Conservation (phyloP, 2,329 filamentous ascomycete species). For the Aureobasidium pullulans region DNA sequence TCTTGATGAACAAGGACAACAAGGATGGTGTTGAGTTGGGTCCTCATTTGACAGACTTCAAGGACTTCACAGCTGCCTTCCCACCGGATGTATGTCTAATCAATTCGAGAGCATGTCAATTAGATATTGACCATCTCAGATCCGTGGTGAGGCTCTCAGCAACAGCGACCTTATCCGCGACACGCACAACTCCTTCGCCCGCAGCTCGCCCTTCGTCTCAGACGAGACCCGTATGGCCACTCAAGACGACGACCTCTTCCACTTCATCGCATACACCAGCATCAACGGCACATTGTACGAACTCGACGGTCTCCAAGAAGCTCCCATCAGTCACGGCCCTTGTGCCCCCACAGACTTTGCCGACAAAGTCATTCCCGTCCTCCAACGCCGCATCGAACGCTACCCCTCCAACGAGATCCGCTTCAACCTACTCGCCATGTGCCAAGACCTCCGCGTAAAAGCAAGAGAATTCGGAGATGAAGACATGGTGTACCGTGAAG, state of each 20-base stretch:
- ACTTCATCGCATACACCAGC: slow-evolving; percentile 92
- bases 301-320: slow-evolving; percentile 87
- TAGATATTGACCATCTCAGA: slow-evolving; percentile 32
- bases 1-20: slow-evolving; percentile 70
- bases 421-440: slow-evolving; percentile 93
- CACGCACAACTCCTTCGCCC: slow-evolving; percentile 85
- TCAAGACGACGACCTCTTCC: slow-evolving; percentile 85
- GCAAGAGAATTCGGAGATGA: slow-evolving; percentile 76
- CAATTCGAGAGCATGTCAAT: too few species aligned
- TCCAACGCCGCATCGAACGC: slow-evolving; percentile 73
- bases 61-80: slow-evolving; percentile 79
- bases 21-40: slow-evolving; percentile 61
- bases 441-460: slow-evolving; percentile 68
- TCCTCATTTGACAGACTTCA: slow-evolving; percentile 63
- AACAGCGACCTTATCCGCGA: slow-evolving; percentile 53
- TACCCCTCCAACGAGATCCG: slow-evolving; percentile 85
- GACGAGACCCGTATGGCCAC: slow-evolving; percentile 69
- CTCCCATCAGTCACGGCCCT: slow-evolving; percentile 78
- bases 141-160: slow-evolving; percentile 62
- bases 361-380: slow-evolving; percentile 73
- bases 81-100: slow-evolving; percentile 47
- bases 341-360: slow-evolving; percentile 69
- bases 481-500: slow-evolving; percentile 70
- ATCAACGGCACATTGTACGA: slow-evolving; percentile 80
- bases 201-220: slow-evolving; percentile 83